Evolutionary conservation across 2,329 filamentous ascomycete species (phyloP), one percentile per base, ranked within the genome.

Genomic region (Neospermospora avenae): DNA sequence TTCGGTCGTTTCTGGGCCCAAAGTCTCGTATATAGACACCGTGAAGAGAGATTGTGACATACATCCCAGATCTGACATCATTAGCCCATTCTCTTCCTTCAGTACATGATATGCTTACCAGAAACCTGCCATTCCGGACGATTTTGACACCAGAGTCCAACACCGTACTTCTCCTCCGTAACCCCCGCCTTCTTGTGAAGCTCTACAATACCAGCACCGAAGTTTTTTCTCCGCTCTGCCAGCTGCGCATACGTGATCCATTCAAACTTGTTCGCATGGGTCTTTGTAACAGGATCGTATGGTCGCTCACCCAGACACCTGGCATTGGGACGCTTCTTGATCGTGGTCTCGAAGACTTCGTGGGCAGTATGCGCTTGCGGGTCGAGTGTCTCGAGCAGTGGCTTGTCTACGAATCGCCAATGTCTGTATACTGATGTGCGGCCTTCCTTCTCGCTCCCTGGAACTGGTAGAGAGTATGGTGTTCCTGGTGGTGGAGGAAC

Each of bases 21-120:
- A 84, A 13, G 93, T 97, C 75, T 98, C 95, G 79, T 99, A 99
- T 54, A 99, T 87, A 4, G 93, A 96, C 58, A 99, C 92, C 22
- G 89, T 90, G 77, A 83, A 98, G 31, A 98, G 84, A 7, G 88
- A 85, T 75, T 98, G 95, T 13, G 92, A 95, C 77, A 90, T 86
- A 73, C 90, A 87, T 41, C 85, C 95, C 71, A 98, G 78, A 79
- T 98, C 93, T 91, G 22, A n/a, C 39, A 55, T 28, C 37, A 49
- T 69, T 55, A 68, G 65, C 24, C 16, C 31, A 28, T 10, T 34
- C 16, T 41, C 22, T 24, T 4, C 39, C n/a, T 22, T n/a, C 24
- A 24, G 22, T 7, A 16, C 22, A 20, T 25, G 18, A 13, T 8
- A 22, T 25, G 68, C 80, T 68, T 73, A 88, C 86, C 86, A 58